These are phyloP conservation scores for Tephrocybe sp. DNA, from an alignment of 768 basidiomycete genomes.

Conservation along the genomic window DNA sequence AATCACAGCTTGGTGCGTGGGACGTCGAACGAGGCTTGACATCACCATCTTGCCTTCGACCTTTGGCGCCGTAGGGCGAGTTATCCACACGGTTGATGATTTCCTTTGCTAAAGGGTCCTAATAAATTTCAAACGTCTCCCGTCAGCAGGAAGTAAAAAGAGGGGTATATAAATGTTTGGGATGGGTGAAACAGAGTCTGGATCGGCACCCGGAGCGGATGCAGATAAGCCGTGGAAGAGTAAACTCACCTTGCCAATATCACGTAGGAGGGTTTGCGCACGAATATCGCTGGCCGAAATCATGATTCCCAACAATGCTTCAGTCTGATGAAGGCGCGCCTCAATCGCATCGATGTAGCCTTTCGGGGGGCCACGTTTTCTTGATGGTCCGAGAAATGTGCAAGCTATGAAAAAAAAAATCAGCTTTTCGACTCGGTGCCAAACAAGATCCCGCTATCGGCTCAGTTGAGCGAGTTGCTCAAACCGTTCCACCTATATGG, in stretches of 20 bases:
- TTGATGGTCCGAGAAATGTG: conserved; percentile 75
- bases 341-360: conserved; percentile 96
- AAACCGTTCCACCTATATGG: conserved; percentile 7
- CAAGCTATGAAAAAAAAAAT: conserved; percentile 45
- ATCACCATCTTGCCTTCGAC: conserved; percentile 49
- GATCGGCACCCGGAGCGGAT: background rate
- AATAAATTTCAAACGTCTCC: conserved; percentile 15
- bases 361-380: conserved; percentile 86
- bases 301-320: conserved; percentile 83
- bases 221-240: background rate
- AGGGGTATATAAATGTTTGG: background rate
- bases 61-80: conserved; percentile 74
- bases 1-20: conserved; percentile 22
- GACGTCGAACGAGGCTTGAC: conserved; percentile 20
- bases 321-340: conserved; percentile 85
- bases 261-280: conserved; percentile 43
- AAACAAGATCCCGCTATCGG: conserved; percentile 1
- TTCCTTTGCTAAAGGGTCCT: conserved; percentile 79
- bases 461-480: background rate
- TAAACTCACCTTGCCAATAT: conserved; percentile 49
- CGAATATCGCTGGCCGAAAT: conserved; percentile 48
- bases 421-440: background rate
- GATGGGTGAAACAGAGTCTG: conserved; percentile 14
- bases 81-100: conserved; percentile 81
- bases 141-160: conserved; percentile 5